These are phyloP conservation scores for Alternaria sp. DNA, from an alignment of 2,329 filamentous ascomycete species.

Conservation along the genomic window DNA sequence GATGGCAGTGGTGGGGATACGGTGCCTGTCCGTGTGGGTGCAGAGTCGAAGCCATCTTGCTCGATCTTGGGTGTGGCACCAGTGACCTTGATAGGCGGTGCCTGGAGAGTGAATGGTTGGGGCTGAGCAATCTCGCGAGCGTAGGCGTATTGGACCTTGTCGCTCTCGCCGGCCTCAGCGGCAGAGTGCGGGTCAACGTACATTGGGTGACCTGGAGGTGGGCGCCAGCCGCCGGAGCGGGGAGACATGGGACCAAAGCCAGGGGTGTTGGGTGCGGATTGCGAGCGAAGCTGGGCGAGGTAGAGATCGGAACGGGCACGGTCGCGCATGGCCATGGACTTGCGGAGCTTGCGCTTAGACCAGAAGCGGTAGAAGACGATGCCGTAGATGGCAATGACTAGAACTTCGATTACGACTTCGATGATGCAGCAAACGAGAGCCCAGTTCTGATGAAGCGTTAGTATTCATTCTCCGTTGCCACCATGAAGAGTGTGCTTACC, in stretches of 20 bases:
- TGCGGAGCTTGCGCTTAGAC: slow-evolving; percentile 92
- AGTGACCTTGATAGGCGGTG: slow-evolving; percentile 80
- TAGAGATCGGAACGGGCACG: slow-evolving; percentile 93
- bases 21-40: slow-evolving; percentile 43
- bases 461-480: slow-evolving; percentile 1
- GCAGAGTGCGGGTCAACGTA: slow-evolving; percentile 55
- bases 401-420: slow-evolving; percentile 89
- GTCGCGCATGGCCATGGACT: slow-evolving; percentile 96
- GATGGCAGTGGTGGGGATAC: slow-evolving; percentile 44
- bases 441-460: slow-evolving; percentile 74
- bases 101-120: slow-evolving; percentile 82
- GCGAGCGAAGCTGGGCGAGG: slow-evolving; percentile 70
- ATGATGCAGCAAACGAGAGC: slow-evolving; percentile 95
- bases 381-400: slow-evolving; percentile 91
- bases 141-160: slow-evolving; percentile 46
- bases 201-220: slow-evolving; percentile 52
- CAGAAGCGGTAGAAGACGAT: slow-evolving; percentile 98
- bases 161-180: slow-evolving; percentile 59
- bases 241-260: slow-evolving; percentile 75
- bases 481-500: slow-evolving; percentile 54
- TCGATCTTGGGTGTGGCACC: slow-evolving; percentile 74
- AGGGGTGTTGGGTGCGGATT: slow-evolving; percentile 94
- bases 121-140: slow-evolving; percentile 54
- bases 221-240: slow-evolving; percentile 59
- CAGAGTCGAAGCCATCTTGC: slow-evolving; percentile 65